Base-by-base conservation (phyloP, 106 monocot species). In the Dactylorhiza incarnata region DNA sequence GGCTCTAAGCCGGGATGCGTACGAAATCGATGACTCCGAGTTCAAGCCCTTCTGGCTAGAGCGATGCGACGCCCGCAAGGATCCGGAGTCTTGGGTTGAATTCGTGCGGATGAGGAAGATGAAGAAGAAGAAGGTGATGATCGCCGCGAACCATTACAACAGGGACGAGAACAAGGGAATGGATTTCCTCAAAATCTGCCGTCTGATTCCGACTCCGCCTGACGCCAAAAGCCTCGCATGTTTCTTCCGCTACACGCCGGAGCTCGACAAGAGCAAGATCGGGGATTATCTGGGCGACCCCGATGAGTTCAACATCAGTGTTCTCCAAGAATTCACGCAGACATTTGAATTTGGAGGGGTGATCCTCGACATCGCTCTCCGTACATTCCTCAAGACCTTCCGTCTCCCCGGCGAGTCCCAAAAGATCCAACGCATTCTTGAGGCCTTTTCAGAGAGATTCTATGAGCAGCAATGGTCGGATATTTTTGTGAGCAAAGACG, bases 391-490 rank as follows among this genome's bases (percentile, higher is more conserved):
- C 8, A 91, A 91, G 72, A 89, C 91, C 0, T 99, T 99, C 67
- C 82, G 97, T 2, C 81, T 99, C 9, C 94, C 97, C 0, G 97
- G 97, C 3, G 97, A 99, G 77, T 94, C 97, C 6, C 97, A 99
- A 78, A 99, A 99, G 85, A 94, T 99, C 20, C 87, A 94, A 16
- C 75, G 97, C 45, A 85, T 99, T 19, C 83, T 99, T 0, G 97
- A 94, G 72, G 91, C 89, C 20, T 99, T 94, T 77, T 99, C 94
- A 0, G 94, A 94, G 53, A 70, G 82, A 45, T 94, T 82, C 81
- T 91, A 84, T 63, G 94, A 91, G 80, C 93, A 89, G 68, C 91
- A 91, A 77, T 79, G 80, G 22, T 11, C n/a, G 0, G 89, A 83
- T 4, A 78, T 99, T 68, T 91, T 99, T 69, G 89, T 75, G 0